Percentiles rank a stretch among this genome's conserved stretches.
These are phyloP conservation scores for Toxicodendron radicans DNA, from an alignment of 345 rosid genomes.

Conservation along the genomic window DNA sequence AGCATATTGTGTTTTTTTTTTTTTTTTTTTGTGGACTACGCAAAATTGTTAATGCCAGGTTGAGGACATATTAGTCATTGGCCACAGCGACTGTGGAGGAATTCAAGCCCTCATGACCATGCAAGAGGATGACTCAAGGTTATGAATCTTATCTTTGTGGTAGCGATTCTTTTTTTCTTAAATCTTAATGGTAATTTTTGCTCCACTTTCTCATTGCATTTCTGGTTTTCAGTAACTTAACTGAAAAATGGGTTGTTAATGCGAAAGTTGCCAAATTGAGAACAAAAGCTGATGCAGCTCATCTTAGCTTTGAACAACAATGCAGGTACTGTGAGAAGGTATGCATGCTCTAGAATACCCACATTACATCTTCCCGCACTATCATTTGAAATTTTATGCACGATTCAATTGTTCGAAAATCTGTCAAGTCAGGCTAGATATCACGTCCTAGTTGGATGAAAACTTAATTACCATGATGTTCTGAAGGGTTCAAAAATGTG, in stretches of 20 bases:
- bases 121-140: slow-evolving; percentile 78
- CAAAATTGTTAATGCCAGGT: slow-evolving; percentile 46
- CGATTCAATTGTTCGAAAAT: not conserved
- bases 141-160: not conserved
- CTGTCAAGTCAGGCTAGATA: not conserved
- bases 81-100: slow-evolving; percentile 92
- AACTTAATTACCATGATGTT: too few relatives aligned
- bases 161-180: not conserved
- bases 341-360: slow-evolving; percentile 2
- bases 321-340: slow-evolving; percentile 94
- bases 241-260: slow-evolving; percentile 74
- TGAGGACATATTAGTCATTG: slow-evolving; percentile 75
- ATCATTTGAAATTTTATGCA: not conserved
- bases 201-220: slow-evolving; percentile 12
- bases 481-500: too few relatives aligned
- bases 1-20: not conserved
- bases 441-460: not conserved
- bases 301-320: slow-evolving; percentile 75
- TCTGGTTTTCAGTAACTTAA: slow-evolving; percentile 52
- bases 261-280: slow-evolving; percentile 70
- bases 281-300: slow-evolving; percentile 58
- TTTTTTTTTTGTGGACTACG: not conserved
- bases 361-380: not conserved
- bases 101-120: slow-evolving; percentile 82
- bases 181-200: not conserved